These are phyloP conservation scores for Apiospora saccharicola DNA, from an alignment of 2,329 filamentous ascomycete species.

Conservation along the genomic window DNA sequence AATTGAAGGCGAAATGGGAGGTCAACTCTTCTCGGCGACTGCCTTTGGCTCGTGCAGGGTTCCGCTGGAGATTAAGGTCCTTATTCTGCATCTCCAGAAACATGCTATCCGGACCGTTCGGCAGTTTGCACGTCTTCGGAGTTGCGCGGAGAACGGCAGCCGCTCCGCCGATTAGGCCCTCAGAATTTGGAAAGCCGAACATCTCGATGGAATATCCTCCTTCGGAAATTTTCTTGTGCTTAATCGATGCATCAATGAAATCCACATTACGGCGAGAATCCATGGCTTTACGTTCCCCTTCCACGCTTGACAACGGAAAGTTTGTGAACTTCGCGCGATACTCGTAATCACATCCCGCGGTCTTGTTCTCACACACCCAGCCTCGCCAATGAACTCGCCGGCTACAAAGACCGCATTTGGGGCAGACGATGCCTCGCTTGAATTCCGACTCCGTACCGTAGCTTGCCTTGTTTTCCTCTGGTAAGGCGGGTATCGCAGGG, in stretches of 20 bases:
- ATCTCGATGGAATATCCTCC: constrained; percentile 38
- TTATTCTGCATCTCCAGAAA: constrained; percentile 58
- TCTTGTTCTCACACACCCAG: constrained; percentile 64
- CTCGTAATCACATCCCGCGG: constrained; percentile 54
- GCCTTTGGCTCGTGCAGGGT: constrained; percentile 45
- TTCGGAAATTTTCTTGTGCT: not conserved
- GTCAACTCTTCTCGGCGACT: constrained; percentile 52
- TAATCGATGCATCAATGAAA: not conserved
- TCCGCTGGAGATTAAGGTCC: constrained; percentile 55
- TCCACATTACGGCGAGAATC: not conserved
- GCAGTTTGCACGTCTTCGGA: constrained; percentile 55
- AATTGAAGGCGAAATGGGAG: constrained; percentile 62
- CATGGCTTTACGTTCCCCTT: constrained; percentile 25
- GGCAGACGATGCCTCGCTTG: constrained; percentile 72
- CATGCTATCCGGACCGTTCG: constrained; percentile 66
- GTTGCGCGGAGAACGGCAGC: constrained; percentile 66
- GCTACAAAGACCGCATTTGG: constrained; percentile 66
- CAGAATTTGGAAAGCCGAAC: constrained; percentile 55
- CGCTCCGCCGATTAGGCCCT: constrained; percentile 53
- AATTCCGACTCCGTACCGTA: constrained; percentile 58
- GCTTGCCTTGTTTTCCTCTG: constrained; percentile 31
- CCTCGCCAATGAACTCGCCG: constrained; percentile 66
- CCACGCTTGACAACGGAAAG: constrained; percentile 34
- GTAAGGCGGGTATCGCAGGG: constrained; percentile 47
- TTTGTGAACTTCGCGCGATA: constrained; percentile 42